phyloP scores from a whole-genome alignment of 331 rosid genomes.

The Quercus phellos region DNA sequence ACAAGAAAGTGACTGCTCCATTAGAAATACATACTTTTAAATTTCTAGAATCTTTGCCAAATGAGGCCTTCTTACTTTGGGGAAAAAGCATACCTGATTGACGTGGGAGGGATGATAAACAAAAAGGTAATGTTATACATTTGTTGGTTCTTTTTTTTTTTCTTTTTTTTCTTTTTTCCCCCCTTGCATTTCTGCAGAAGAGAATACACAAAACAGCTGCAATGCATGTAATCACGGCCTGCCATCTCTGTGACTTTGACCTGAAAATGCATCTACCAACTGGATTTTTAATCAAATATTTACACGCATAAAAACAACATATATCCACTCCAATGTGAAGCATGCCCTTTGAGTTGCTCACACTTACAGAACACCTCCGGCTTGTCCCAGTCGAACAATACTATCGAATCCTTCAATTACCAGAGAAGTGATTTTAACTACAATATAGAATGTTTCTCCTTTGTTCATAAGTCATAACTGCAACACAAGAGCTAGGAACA shows the following conservation, averaged over 20 bases:
- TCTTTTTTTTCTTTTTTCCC: conserved; percentile 9
- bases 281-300: conserved; percentile 56
- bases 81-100: conserved; percentile 15
- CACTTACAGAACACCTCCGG: conserved; percentile 32
- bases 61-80: background rate
- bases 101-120: conserved; percentile 20
- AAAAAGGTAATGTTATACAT: conserved; percentile 26
- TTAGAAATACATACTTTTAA: background rate
- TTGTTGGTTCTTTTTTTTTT: conserved; percentile 9
- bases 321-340: conserved; percentile 44
- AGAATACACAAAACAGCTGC: conserved; percentile 49
- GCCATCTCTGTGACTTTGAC: conserved; percentile 86
- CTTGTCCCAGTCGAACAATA: conserved; percentile 28
- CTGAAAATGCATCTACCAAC: conserved; percentile 49
- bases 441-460: conserved; percentile 8
- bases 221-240: conserved; percentile 69
- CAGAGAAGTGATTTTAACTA: conserved; percentile 13
- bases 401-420: conserved; percentile 17
- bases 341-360: conserved; percentile 51
- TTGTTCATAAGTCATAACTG: conserved; percentile 22
- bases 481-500: conserved; percentile 41
- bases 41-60: conserved; percentile 10
- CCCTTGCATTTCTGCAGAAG: conserved; percentile 46
- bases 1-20: too few relatives aligned
- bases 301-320: conserved; percentile 55